Evolutionary conservation across 495 filamentous ascomycete genomes (phyloP).

Genomic region (Aspergillus avenaceus): DNA sequence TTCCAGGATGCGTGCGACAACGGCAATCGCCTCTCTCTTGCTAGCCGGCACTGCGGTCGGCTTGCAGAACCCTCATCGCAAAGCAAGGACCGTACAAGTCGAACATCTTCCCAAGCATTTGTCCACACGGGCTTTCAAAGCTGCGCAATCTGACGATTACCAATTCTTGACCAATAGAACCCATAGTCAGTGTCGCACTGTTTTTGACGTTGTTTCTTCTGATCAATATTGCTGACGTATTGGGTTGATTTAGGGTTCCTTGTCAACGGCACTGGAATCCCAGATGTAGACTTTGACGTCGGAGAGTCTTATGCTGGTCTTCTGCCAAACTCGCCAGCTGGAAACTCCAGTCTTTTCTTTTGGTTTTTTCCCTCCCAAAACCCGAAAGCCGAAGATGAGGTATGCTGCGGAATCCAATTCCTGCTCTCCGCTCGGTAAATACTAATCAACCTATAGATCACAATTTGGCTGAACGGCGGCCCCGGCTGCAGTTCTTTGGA

Average conservation of each 20-base stretch:
- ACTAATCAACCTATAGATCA: conserved; percentile 43
- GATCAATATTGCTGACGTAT: neutral
- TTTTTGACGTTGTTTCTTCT: neutral
- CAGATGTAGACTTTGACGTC: conserved; percentile 71
- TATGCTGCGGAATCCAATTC: too few species aligned
- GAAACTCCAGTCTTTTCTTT: conserved; percentile 61
- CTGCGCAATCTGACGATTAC: neutral
- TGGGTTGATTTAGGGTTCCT: conserved; percentile 48
- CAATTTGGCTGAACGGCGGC: conserved; percentile 70
- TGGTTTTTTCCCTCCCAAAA: conserved; percentile 73
- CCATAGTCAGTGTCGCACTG: neutral
- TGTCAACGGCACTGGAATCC: conserved; percentile 64
- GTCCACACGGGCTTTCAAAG: neutral
- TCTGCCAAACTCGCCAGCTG: conserved; percentile 56
- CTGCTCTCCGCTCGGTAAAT: too few species aligned
- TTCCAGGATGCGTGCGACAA: neutral
- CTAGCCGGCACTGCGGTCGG: neutral
- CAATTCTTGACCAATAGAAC: neutral
- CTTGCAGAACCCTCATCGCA: neutral
- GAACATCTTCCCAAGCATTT: neutral
- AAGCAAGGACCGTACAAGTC: neutral
- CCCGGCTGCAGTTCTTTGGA: conserved; percentile 66
- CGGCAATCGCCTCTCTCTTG: neutral
- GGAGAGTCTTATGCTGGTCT: conserved; percentile 75
- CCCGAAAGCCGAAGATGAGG: conserved; percentile 53